Base-by-base conservation (phyloP, 2,329 filamentous ascomycete genomes). In the Aspergillus tanneri region DNA sequence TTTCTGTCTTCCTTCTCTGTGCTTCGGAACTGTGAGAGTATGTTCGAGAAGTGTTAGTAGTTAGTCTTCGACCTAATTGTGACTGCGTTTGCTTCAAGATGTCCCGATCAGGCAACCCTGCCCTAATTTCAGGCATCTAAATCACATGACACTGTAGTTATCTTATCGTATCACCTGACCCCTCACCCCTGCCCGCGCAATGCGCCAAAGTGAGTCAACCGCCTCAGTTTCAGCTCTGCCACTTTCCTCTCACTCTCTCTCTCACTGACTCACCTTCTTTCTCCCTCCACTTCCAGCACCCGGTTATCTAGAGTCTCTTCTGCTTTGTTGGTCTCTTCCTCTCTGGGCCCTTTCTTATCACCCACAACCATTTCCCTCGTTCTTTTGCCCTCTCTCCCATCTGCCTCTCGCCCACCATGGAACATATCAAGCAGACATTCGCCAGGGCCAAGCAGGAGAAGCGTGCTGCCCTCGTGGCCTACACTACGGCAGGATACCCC, bases 401-500 rank as follows among this genome's bases (percentile, higher is more conserved):
- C 35, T 45, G 43, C 49, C 32, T 55, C 44, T 47, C 50, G 51
- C 38, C 46, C 55, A 68, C 43, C 36, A 77, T 78, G 75, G 79
- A 82, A 46, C 71, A 67, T 28, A 76, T 83, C 53, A 82, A 80
- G 63, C 62, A 71, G 48, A 77, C 77, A 3, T 83, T 83, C 61
- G 78, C 77, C 44, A 73, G 73, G 68, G 81, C 78, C 71, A 81
- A 80, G 64, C 67, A 73, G 57, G 77, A 82, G 59, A 72, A 64
- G 56, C 69, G 93, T 81, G 77, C 88, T 58, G 92, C 93, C 42
- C 80, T 99, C 53, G 89, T 99, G 56, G 91, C 91, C 22, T 99
- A 99, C 78, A 90, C 96, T 66, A 99, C 93, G 21, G 91, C 92
- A 49, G 93, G 93, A 47, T 99, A 85, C 68, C 93, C 93, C 12